Evolutionary conservation across 2,329 filamentous ascomycete species (phyloP).

Genomic region (Claviceps sp.): DNA sequence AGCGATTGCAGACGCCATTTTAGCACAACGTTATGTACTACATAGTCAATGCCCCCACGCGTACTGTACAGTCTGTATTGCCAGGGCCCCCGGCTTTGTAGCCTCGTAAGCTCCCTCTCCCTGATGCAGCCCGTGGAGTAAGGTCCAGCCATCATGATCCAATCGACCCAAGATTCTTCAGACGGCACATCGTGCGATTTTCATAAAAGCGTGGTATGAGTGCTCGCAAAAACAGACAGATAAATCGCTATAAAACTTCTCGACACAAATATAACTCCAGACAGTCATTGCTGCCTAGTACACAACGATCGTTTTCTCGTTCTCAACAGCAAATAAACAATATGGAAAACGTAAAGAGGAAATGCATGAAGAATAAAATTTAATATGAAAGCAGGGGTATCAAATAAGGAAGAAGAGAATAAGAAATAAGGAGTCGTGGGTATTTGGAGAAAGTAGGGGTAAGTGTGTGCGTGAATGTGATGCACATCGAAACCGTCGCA

Average conservation of each 20-base stretch:
- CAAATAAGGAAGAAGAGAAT: slow-evolving; percentile 5
- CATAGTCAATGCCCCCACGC: background rate
- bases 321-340: background rate
- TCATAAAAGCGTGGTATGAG: background rate
- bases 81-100: background rate
- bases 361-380: background rate
- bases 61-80: background rate
- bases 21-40: background rate
- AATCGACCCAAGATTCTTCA: background rate
- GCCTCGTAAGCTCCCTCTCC: background rate
- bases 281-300: background rate
- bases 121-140: background rate
- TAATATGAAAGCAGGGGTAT: slow-evolving; percentile 4
- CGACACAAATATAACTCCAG: background rate
- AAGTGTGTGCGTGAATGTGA: background rate
- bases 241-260: background rate
- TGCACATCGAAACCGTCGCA: background rate
- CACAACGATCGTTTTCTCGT: background rate
- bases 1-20: background rate
- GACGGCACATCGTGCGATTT: background rate
- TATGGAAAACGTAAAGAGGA: background rate
- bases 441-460: background rate
- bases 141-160: background rate
- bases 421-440: slow-evolving; percentile 1
- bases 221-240: background rate